phyloP scores from a whole-genome alignment of 177 flowering plant species.

The Telopea speciosissima region DNA sequence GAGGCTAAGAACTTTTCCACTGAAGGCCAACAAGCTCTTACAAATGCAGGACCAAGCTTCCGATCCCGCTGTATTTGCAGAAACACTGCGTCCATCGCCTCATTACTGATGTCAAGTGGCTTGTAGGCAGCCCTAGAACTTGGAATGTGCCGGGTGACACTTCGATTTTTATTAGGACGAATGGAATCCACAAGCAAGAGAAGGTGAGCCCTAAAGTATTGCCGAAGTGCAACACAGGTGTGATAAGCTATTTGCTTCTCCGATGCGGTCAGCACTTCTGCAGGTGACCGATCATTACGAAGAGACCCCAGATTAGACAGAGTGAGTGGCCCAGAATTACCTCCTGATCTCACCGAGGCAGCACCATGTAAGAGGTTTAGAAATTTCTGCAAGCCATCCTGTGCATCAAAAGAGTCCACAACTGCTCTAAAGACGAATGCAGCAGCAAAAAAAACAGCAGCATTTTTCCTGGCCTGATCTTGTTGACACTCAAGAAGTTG shows the following conservation, averaged over 20 bases:
- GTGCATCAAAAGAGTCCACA: slow-evolving; percentile 87
- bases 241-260: slow-evolving; percentile 96
- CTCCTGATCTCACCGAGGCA: slow-evolving; percentile 87
- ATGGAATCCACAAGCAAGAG: slow-evolving; percentile 86
- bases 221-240: slow-evolving; percentile 85
- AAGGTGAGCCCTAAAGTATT: slow-evolving; percentile 92
- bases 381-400: slow-evolving; percentile 72
- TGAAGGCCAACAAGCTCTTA: slow-evolving; percentile 69
- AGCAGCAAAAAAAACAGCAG: slow-evolving; percentile 80
- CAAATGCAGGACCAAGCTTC: slow-evolving; percentile 86
- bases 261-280: slow-evolving; percentile 76
- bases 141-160: slow-evolving; percentile 46
- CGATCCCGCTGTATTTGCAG: slow-evolving; percentile 81
- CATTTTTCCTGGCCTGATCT: slow-evolving; percentile 89
- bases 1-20: slow-evolving; percentile 62
- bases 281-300: slow-evolving; percentile 73
- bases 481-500: slow-evolving; percentile 83
- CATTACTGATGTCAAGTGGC: slow-evolving; percentile 89
- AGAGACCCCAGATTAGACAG: slow-evolving; percentile 42
- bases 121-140: slow-evolving; percentile 74
- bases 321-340: slow-evolving; percentile 53
- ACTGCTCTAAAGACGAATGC: slow-evolving; percentile 91
- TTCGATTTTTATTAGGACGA: slow-evolving; percentile 71
- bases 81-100: slow-evolving; percentile 79
- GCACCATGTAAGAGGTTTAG: slow-evolving; percentile 71